Base-by-base conservation (phyloP, 1,139 yeast genomes). In the Pichiaceae sp. region DNA sequence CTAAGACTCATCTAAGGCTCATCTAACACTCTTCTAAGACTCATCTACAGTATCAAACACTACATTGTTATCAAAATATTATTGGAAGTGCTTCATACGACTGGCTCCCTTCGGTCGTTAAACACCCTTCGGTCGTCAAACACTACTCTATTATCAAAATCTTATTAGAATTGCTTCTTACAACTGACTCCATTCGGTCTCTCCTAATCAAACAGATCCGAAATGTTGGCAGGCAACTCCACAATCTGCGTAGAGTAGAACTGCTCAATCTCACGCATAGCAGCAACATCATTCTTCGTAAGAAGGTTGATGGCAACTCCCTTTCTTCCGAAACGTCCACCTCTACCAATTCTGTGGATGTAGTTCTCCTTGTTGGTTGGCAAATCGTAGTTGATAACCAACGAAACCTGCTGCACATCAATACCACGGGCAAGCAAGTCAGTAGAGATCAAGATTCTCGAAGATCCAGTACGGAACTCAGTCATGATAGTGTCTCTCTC, bases 251-350 rank as follows among this genome's bases (percentile, higher is more conserved):
- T 91, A 53, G 95, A 82, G 84, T 93, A 91, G 81, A 87, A 91
- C 70, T 76, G 86, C 74, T 93, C 98, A 57, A 91, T 83, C 70
- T 89, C 97, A 72, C 96, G 84, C 82, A 93, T 78, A 73, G 83
- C 83, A 60, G 80, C 81, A 61, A 87, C 86, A 63, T 91, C 97
- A 54, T 81, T 79, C 57, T 74, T 77, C 52, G 97, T 87, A 63
- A 89, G 94, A 57, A 91, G 83, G 80, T 91, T 91, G 76, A 91
- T 87, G 59, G 98, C 97, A 62, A 89, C 96, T 81, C 98, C 98
- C 80, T 91, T 91, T 72, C 98, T 81, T 75, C 98, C 98, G 75
- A 91, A 91, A 75, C 98, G 91, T 74, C 98, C 98, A 75, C 96
- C 95, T 77, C 98, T 85, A 78, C 98, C 98, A 60, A 91, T 91